Percentiles rank a stretch among this genome's conserved stretches.
Evolutionary conservation across 2,329 filamentous ascomycete species (phyloP).

Genomic region (Metarhizium sp.): DNA sequence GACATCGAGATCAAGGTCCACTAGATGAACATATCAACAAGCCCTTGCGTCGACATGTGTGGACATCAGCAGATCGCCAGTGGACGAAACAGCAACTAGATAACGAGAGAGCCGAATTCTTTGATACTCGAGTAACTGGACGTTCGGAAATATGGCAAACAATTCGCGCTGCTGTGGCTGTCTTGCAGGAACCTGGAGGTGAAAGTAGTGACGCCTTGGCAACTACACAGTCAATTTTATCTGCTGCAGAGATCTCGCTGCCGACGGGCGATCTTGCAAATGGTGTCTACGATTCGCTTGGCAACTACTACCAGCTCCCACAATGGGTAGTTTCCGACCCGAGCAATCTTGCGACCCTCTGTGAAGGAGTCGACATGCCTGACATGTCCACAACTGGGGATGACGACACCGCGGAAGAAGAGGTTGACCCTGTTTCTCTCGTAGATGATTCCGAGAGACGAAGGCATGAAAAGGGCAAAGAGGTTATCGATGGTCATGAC

Average conservation of each 20-base stretch:
- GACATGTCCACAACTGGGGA: slow-evolving; percentile 23
- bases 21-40: slow-evolving; percentile 60
- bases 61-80: slow-evolving; percentile 50
- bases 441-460: slow-evolving; percentile 26
- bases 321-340: slow-evolving; percentile 63
- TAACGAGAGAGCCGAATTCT: slow-evolving; percentile 72
- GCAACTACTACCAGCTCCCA: slow-evolving; percentile 60
- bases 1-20: slow-evolving; percentile 28
- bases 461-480: slow-evolving; percentile 52
- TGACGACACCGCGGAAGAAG: slow-evolving; percentile 12
- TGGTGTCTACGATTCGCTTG: slow-evolving; percentile 62
- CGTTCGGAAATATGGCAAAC: slow-evolving; percentile 72
- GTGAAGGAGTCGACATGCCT: slow-evolving; percentile 22
- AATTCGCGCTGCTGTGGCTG: slow-evolving; percentile 55
- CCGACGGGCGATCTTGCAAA: slow-evolving; percentile 64
- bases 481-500: slow-evolving; percentile 41
- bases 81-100: slow-evolving; percentile 66
- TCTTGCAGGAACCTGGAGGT: slow-evolving; percentile 51
- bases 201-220: slow-evolving; percentile 35
- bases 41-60: slow-evolving; percentile 56
- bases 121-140: slow-evolving; percentile 79
- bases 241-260: slow-evolving; percentile 66
- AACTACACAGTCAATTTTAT: slow-evolving; percentile 72
- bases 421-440: slow-evolving; percentile 10
- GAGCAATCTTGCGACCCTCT: slow-evolving; percentile 37